Evolutionary conservation across 2,329 filamentous ascomycete genomes (phyloP).

Genomic region (Fusarium sp.): DNA sequence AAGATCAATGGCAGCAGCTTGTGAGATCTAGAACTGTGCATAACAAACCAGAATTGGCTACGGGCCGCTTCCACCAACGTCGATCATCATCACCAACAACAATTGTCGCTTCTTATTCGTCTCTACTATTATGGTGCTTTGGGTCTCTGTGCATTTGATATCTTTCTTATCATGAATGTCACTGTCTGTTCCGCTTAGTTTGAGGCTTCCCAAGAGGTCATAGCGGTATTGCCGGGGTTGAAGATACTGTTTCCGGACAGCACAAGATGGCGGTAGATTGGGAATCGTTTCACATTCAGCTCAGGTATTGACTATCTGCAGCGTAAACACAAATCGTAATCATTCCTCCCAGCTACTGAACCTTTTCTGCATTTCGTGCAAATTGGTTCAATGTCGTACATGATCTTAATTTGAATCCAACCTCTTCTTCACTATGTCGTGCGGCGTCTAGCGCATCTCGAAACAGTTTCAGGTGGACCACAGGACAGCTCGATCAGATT

Average conservation of each 20-base stretch:
- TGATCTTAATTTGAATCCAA: neutral
- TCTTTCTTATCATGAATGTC: neutral
- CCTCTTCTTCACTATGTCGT: neutral
- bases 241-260: neutral
- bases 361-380: neutral
- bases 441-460: neutral
- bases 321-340: neutral
- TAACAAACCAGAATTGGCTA: neutral
- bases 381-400: neutral
- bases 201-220: neutral
- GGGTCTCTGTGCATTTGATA: neutral
- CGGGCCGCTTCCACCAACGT: conserved; percentile 9
- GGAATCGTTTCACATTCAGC: neutral
- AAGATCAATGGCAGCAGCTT: neutral
- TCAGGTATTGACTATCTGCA: neutral
- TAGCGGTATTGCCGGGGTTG: neutral
- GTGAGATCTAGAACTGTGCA: neutral
- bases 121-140: neutral
- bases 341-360: neutral
- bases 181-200: neutral
- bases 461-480: neutral
- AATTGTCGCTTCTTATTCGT: conserved; percentile 9
- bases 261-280: neutral
- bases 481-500: neutral
- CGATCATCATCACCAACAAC: conserved; percentile 17